phyloP scores from a whole-genome alignment of 2,329 filamentous ascomycete genomes.

The Pseudogymnoascus pannorum region DNA sequence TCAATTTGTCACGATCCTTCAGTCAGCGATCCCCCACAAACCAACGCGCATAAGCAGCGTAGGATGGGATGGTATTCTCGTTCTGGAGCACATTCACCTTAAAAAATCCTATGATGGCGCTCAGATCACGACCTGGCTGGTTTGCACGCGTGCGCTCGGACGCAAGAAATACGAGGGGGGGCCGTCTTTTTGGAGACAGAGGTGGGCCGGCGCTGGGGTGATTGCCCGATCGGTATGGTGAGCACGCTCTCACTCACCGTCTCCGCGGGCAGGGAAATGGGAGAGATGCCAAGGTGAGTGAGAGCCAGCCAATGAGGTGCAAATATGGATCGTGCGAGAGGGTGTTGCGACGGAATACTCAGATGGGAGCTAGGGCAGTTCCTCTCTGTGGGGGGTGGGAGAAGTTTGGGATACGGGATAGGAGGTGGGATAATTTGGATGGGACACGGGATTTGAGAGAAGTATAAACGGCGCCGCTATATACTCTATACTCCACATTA shows the following conservation, averaged over 20 bases:
- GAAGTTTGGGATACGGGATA: conserved; percentile 5
- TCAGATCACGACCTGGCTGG: background rate
- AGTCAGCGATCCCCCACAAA: conserved; percentile 7
- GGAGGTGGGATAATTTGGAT: background rate
- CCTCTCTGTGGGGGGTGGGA: background rate
- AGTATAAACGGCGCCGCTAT: background rate
- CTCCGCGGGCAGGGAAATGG: background rate
- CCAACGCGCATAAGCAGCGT: background rate
- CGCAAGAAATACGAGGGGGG: background rate
- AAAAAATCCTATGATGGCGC: background rate
- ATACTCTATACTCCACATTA: conserved; percentile 6
- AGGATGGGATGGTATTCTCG: background rate
- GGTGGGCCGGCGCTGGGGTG: background rate
- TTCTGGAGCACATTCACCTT: background rate
- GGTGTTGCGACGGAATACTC: background rate
- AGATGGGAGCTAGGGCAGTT: background rate
- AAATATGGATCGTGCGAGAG: background rate
- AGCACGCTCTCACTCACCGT: background rate
- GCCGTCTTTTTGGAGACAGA: background rate
- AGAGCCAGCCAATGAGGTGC: background rate
- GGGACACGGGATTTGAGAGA: background rate
- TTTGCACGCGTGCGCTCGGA: background rate
- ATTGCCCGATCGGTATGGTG: background rate
- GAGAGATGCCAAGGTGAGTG: background rate
- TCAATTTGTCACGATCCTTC: background rate